These are phyloP conservation scores for Salvia miltiorrhiza DNA, from an alignment of 257 asterid species.

Conservation along the genomic window DNA sequence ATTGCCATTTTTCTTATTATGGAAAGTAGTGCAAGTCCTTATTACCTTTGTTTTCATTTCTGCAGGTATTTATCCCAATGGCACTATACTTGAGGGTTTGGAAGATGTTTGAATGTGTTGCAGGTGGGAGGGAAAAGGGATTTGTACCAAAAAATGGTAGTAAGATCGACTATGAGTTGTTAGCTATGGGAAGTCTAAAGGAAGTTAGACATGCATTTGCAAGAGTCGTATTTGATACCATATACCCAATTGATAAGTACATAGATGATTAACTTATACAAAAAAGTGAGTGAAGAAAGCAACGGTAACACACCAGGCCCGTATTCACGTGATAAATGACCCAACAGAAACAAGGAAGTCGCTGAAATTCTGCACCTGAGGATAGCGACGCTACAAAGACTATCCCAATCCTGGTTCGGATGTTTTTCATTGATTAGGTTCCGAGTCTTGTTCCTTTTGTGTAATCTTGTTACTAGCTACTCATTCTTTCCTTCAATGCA, in stretches of 20 bases:
- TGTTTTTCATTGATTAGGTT: background rate
- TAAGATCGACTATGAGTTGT: constrained; percentile 62
- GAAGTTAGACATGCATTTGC: constrained; percentile 90
- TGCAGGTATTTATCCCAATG: constrained; percentile 68
- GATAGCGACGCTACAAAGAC: background rate
- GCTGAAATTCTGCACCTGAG: background rate
- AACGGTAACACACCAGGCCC: background rate
- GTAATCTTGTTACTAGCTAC: background rate
- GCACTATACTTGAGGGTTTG: constrained; percentile 47
- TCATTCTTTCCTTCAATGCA: background rate
- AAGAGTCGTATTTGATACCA: constrained; percentile 79
- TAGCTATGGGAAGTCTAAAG: constrained; percentile 63
- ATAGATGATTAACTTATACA: constrained; percentile 7
- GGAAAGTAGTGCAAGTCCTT: background rate
- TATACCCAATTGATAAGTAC: constrained; percentile 52
- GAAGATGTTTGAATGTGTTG: constrained; percentile 75
- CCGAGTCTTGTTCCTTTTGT: background rate
- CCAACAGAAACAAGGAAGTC: background rate
- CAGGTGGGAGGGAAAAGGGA: constrained; percentile 45
- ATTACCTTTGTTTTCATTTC: background rate
- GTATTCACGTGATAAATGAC: background rate
- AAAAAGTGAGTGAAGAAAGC: background rate
- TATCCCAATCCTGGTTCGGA: background rate
- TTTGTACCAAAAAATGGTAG: constrained; percentile 58
- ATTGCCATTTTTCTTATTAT: background rate